Evolutionary conservation across 805 yeast species (phyloP), one percentile per base, ranked within the genome.

Genomic region (Candida parachauliodes): DNA sequence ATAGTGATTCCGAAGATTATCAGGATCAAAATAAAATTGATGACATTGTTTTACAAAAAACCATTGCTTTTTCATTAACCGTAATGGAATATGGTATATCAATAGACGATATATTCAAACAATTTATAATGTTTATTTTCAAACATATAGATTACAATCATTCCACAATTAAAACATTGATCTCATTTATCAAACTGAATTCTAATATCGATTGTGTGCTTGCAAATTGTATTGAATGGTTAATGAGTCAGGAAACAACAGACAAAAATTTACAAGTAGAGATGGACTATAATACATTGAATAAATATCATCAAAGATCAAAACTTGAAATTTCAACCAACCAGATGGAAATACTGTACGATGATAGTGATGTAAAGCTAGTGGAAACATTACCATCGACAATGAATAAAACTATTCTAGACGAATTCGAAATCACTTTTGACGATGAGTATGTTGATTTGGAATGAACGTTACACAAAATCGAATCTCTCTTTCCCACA

Each of bases 21-120:
- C n/a, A n/a, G n/a, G n/a, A n/a, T n/a, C n/a, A n/a, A n/a, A n/a
- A n/a, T n/a, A n/a, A n/a, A n/a, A n/a, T n/a, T n/a, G n/a, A n/a
- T n/a, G n/a, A n/a, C n/a, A n/a, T n/a, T n/a, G n/a, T n/a, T n/a
- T n/a, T n/a, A n/a, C n/a, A n/a, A n/a, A n/a, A n/a, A n/a, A n/a
- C n/a, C n/a, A n/a, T n/a, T n/a, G n/a, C n/a, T n/a, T n/a, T n/a
- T n/a, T n/a, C n/a, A n/a, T n/a, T n/a, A n/a, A n/a, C n/a, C n/a
- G n/a, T 62, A 9, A 36, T 61, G n/a, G 32, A 48, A 14, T 36
- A 37, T 4, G 68, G 66, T 1, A 67, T 60, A 34, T 48, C 65
- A 6, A 57, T 59, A 1, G 24, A 43, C 6, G 50, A 40, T 33
- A 51, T 62, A 15, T 44, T 50, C 16, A 55, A 55, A 27, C 52